Conservation (phyloP, 2,329 filamentous ascomycete species). For the Sporothrix luriei region DNA sequence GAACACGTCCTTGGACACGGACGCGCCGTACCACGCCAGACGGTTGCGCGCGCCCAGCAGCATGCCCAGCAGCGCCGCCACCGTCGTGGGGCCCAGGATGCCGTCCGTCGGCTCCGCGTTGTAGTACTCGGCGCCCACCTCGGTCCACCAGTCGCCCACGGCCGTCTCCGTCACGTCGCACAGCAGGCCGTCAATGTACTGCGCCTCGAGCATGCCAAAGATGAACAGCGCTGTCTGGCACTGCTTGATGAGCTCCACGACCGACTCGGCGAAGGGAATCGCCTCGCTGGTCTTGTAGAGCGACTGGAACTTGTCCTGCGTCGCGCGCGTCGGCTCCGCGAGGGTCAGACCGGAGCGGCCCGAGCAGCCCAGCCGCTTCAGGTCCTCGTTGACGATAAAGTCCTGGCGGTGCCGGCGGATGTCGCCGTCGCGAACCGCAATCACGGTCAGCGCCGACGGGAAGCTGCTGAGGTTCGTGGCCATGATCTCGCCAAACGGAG, state of each 20-base stretch:
- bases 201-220: slow-evolving; percentile 82
- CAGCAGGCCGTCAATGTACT: slow-evolving; percentile 87
- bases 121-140: slow-evolving; percentile 88
- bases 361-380: slow-evolving; percentile 90
- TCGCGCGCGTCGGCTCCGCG: slow-evolving; percentile 74
- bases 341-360: slow-evolving; percentile 85
- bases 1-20: slow-evolving; percentile 88
- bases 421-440: slow-evolving; percentile 84
- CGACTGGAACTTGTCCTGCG: slow-evolving; percentile 87
- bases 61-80: slow-evolving; percentile 82
- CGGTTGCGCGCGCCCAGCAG: slow-evolving; percentile 89
- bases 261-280: slow-evolving; percentile 74
- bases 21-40: slow-evolving; percentile 79
- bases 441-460: slow-evolving; percentile 89
- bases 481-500: slow-evolving; percentile 81
- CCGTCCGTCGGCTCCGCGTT: slow-evolving; percentile 92
- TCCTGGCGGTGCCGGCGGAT: slow-evolving; percentile 75
- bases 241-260: slow-evolving; percentile 85
- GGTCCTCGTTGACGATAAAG: slow-evolving; percentile 91
- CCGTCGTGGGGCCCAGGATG: slow-evolving; percentile 87
- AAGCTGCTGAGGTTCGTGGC: slow-evolving; percentile 92
- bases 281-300: slow-evolving; percentile 86
- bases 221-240: slow-evolving; percentile 87
- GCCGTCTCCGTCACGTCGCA: slow-evolving; percentile 92
- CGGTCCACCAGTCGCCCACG: slow-evolving; percentile 93